Percentiles rank a stretch among this genome's conserved stretches.
These are phyloP conservation scores for Pestalotiopsis sp. DNA, from an alignment of 2,329 filamentous ascomycete species.

Conservation along the genomic window DNA sequence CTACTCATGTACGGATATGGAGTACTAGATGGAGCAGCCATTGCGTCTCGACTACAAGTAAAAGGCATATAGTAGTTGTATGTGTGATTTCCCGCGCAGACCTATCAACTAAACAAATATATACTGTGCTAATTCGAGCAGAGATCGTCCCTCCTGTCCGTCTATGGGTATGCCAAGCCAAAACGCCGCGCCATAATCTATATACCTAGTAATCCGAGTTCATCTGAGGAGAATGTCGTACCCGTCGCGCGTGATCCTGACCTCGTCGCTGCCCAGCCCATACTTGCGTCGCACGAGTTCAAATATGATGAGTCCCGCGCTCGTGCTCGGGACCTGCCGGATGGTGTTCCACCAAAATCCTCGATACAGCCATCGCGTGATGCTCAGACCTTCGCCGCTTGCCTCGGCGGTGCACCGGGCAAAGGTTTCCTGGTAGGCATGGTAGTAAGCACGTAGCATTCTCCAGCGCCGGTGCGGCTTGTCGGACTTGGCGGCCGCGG, in stretches of 20 bases:
- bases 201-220: too few species aligned
- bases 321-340: constrained; percentile 75
- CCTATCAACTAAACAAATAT: neutral
- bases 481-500: constrained; percentile 31
- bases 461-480: constrained; percentile 43
- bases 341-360: constrained; percentile 75
- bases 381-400: constrained; percentile 53
- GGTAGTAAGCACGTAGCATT: constrained; percentile 68
- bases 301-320: constrained; percentile 77
- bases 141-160: neutral
- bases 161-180: constrained; percentile 2
- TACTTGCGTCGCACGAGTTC: constrained; percentile 77
- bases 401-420: constrained; percentile 62
- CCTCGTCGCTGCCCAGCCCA: constrained; percentile 62
- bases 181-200: constrained; percentile 5
- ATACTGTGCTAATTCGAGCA: neutral
- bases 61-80: neutral
- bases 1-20: too few species aligned
- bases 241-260: constrained; percentile 67
- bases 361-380: constrained; percentile 67
- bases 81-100: neutral
- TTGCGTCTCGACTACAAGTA: neutral
- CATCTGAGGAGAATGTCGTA: constrained; percentile 60
- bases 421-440: constrained; percentile 71
- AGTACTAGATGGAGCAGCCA: too few species aligned